Evolutionary conservation across 208 protist genomes (phyloP), one percentile per base, ranked within the genome.

Genomic region (Acanthamoeba castellanii): DNA sequence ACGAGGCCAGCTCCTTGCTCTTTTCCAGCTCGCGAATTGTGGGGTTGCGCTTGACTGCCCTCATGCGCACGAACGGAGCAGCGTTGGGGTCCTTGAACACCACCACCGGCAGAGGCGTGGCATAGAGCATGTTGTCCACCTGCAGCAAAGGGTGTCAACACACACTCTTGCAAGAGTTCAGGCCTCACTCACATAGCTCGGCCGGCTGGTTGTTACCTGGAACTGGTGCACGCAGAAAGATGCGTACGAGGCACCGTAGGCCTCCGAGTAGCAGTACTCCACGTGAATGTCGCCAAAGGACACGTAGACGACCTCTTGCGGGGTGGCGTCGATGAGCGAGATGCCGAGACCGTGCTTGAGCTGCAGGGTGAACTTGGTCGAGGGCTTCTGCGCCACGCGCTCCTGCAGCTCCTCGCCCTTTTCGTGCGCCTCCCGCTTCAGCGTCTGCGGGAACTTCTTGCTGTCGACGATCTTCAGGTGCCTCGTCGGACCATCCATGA

Each of bases 71-170:
- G 52, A 94, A 94, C 25, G 90, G 90, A n/a, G 45, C 47, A 7
- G 52, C 30, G 25, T 94, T 87, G 18, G 47, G 90, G 25, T 94
- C 68, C 47, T 85, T 81, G 52, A 72, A 82, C 25, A 94, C 61
- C 37, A 95, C 94, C 47, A 95, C 72, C 25, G 94, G 87, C 22
- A 76, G 50, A 25, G 78, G 94, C 27, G 94, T 91, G 6, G 50
- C 47, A 34, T 78, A 91, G 55, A 95, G 81, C 70, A 76, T 57
- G 94, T 95, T 95, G 50, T 95, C 94, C 34, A 95, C 50, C 87
- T 95, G 93, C 78, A 90, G 30, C 32, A 1, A 82, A n/a, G 72
- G 13, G 45, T 85, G 7, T 9, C 20, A n/a, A 9, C 4, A n/a
- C 45, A 85, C 20, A 84, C 7, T 32, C 30, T 42, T 32, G 32